These are phyloP conservation scores for Xylaria sp. DNA, from an alignment of 2,329 filamentous ascomycete genomes.

Conservation along the genomic window DNA sequence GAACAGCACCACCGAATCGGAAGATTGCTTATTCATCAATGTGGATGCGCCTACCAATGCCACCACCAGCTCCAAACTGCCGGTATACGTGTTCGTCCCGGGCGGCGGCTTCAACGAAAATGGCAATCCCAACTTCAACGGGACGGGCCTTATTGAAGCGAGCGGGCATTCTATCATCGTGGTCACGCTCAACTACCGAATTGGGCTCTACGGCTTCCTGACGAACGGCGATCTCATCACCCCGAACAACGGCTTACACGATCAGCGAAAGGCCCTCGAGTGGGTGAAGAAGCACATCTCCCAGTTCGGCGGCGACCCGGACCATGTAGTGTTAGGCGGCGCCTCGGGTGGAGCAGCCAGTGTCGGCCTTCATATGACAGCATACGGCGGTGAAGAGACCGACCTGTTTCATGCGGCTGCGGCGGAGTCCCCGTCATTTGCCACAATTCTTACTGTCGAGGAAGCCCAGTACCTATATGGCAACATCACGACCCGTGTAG, in stretches of 20 bases:
- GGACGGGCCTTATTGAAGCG: slow-evolving; percentile 61
- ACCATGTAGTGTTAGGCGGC: slow-evolving; percentile 69
- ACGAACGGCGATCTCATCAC: slow-evolving; percentile 58
- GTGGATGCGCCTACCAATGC: slow-evolving; percentile 62
- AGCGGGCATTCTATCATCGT: slow-evolving; percentile 65
- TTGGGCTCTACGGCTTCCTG: slow-evolving; percentile 74
- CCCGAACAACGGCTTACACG: slow-evolving; percentile 70
- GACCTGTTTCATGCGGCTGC: slow-evolving; percentile 55
- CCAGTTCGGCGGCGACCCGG: slow-evolving; percentile 70
- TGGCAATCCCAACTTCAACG: slow-evolving; percentile 58
- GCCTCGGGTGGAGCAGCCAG: slow-evolving; percentile 69
- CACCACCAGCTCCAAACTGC: slow-evolving; percentile 54
- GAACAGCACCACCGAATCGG: slow-evolving; percentile 36
- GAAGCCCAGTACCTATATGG: slow-evolving; percentile 57
- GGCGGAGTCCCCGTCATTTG: slow-evolving; percentile 56
- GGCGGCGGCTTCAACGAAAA: slow-evolving; percentile 63
- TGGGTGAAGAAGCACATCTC: slow-evolving; percentile 71
- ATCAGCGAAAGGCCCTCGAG: slow-evolving; percentile 69
- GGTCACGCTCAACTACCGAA: slow-evolving; percentile 76
- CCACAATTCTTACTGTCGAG: slow-evolving; percentile 47
- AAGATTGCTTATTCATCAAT: slow-evolving; percentile 73
- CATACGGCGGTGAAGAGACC: slow-evolving; percentile 52
- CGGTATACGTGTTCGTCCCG: slow-evolving; percentile 64
- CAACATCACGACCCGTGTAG: slow-evolving; percentile 47
- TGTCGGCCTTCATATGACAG: slow-evolving; percentile 65